Base-by-base conservation (phyloP, 2,329 filamentous ascomycete species). In the Kalmusia sp. region DNA sequence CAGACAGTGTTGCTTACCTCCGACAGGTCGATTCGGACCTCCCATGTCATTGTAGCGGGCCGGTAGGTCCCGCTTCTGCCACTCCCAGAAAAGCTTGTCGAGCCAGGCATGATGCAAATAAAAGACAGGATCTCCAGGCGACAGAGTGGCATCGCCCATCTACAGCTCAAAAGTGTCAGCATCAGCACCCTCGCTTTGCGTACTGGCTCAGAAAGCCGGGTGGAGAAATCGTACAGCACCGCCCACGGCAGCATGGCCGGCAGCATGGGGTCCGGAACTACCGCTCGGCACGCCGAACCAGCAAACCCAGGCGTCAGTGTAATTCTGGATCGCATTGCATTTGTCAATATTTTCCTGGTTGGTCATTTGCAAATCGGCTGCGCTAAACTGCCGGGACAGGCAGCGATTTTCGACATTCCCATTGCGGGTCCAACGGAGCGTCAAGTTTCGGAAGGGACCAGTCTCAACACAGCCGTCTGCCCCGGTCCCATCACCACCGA, bases 11-110 rank as follows among this genome's bases (percentile, higher is more conserved):
- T n/a, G n/a, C n/a, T n/a, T n/a, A n/a, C n/a, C n/a, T n/a, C n/a
- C n/a, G n/a, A n/a, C 35, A 9, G 47, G 46, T 15, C 51, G 40
- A 24, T 57, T 54, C 3, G 21, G 33, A 6, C 54, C 54, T 9
- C 31, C 25, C 33, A 54, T 54, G 30, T 54, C 54, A 7, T 40
- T 51, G n/a, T 51, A 30, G 6, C 54, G 39, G 6, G 40, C 19
- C 1, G 51, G 14, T 17, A 54, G 21, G 31, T 77, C 65, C 28
- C 73, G 55, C 39, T 70, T 73, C 64, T 80, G 77, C 77, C 78
- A 80, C 17, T 76, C 72, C 75, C 74, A 77, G 69, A 70, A 80
- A 2, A 73, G 59, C 3, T 74, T 67, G 57, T 80, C 78, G 25
- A 80, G 71, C 9, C 14, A 14, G 31, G 31, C 14, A 15, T 80